Base-by-base conservation (phyloP, 2,329 filamentous ascomycete genomes). In the Penicillium sp. region DNA sequence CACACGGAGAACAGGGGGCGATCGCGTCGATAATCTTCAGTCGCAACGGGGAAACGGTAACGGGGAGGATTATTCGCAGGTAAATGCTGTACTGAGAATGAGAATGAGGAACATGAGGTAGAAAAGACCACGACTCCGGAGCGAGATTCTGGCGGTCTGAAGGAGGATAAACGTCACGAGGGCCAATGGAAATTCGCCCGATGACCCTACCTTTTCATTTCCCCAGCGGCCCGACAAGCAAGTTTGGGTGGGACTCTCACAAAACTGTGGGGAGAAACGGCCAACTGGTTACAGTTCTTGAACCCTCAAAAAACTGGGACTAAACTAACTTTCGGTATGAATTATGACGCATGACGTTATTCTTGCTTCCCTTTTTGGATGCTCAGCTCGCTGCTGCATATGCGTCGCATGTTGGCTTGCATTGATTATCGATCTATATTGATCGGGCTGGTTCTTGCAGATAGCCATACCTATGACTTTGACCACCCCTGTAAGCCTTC, bases 121-220 rank as follows among this genome's bases (percentile, higher is more conserved):
- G 49, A 41, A 41, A n/a, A 28, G 35, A 52, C 14, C 34, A n/a
- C 22, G 22, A 50, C 47, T 17, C 47, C 28, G 22, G n/a, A 25
- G 14, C 7, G 17, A 51, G 42, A 14, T 14, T 47, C 48, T 38
- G 59, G 63, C 63, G 65, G 65, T 67, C 63, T 57, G 43, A 56
- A 49, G 59, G 58, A 53, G 50, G 50, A 37, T 42, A 60, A 50
- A 67, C 62, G 68, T 70, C 68, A 70, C 67, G 66, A 63, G 68
- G 66, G 53, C 58, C 58, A 50, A 58, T 57, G n/a, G 49, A 43
- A 54, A 58, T 55, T 47, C 45, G 55, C 59, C 61, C 58, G 54
- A 62, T 65, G 51, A 66, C 57, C 58, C 60, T 62, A 63, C 62
- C 52, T 54, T 61, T 61, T 60, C 45, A 49, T 34, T 50, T 50